A percentile compares a stretch with the other conserved stretches of the same genome.
Conservation (phyloP, 306 rosid species). For the Trifolium dubium region DNA sequence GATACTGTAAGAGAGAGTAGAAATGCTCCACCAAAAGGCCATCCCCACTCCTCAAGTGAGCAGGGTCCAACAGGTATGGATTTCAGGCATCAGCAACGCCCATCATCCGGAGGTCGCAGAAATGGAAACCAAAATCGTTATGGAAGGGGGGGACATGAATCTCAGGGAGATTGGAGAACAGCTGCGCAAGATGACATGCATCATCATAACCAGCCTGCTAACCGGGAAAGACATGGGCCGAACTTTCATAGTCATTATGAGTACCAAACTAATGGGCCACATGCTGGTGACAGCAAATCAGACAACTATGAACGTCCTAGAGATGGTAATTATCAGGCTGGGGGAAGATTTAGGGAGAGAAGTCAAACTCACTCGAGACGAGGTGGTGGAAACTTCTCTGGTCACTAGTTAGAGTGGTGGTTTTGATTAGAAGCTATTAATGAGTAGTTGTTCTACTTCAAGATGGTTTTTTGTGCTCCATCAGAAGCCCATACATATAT, state of each 20-base stretch:
- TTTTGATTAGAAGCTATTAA: constrained; percentile 54
- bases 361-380: constrained; percentile 73
- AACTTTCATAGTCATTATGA: constrained; percentile 67
- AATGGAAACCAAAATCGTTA: constrained; percentile 70
- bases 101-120: constrained; percentile 62
- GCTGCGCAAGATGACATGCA: constrained; percentile 62
- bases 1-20: constrained; percentile 66
- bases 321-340: constrained; percentile 54
- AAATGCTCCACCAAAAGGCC: constrained; percentile 56
- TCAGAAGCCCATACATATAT: constrained; percentile 42
- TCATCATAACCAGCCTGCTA: constrained; percentile 52
- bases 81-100: constrained; percentile 64
- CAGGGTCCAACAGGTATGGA: constrained; percentile 53
- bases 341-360: constrained; percentile 72
- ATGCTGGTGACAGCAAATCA: constrained; percentile 55
- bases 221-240: constrained; percentile 73
- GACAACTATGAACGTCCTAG: constrained; percentile 58
- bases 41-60: constrained; percentile 62
- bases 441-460: constrained; percentile 42
- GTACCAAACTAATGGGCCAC: constrained; percentile 78
- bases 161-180: constrained; percentile 74
- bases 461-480: constrained; percentile 39
- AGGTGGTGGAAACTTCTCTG: constrained; percentile 76
- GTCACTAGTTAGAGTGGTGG: constrained; percentile 57
- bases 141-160: constrained; percentile 69